Percentiles rank a stretch among this genome's conserved stretches.
phyloP scores from a whole-genome alignment of 352 stramenopile genomes.

The Globisporangium lucens region DNA sequence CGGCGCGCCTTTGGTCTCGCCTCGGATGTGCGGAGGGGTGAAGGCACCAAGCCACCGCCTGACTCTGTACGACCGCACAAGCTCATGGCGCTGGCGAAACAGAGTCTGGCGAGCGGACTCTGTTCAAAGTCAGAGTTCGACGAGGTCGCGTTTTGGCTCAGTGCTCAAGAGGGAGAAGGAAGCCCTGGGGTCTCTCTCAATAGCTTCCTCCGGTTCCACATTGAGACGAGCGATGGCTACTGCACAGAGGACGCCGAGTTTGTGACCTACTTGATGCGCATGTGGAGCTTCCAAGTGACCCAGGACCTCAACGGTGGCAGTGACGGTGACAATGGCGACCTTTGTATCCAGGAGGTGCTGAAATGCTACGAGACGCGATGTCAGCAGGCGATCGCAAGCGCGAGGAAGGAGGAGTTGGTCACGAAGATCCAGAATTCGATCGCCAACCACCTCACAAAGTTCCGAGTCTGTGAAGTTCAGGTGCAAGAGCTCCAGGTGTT shows the following conservation, averaged over 20 bases:
- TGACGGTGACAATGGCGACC: neutral
- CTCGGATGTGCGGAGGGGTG: constrained; percentile 35
- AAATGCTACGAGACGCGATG: constrained; percentile 28
- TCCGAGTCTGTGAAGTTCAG: neutral
- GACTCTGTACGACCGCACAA: constrained; percentile 46
- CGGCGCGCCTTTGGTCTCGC: constrained; percentile 14
- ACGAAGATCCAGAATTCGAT: constrained; percentile 35
- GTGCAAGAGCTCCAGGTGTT: constrained; percentile 16
- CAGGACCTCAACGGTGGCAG: neutral
- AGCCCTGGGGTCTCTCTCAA: constrained; percentile 23
- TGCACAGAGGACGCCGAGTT: constrained; percentile 57
- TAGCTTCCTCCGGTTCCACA: constrained; percentile 49
- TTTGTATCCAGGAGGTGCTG: constrained; percentile 18
- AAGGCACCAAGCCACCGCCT: constrained; percentile 41
- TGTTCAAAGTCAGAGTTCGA: constrained; percentile 36
- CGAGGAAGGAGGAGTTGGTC: constrained; percentile 28
- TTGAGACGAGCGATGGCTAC: constrained; percentile 42
- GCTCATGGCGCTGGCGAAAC: constrained; percentile 40
- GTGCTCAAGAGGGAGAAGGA: neutral
- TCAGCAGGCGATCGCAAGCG: constrained; percentile 18
- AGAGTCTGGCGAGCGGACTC: constrained; percentile 31
- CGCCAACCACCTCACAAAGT: constrained; percentile 10
- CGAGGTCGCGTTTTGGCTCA: constrained; percentile 33
- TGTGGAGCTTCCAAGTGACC: constrained; percentile 47
- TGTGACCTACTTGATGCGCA: constrained; percentile 50